Conservation (phyloP, 305 asterid genomes). For the Rubia peregrina region DNA sequence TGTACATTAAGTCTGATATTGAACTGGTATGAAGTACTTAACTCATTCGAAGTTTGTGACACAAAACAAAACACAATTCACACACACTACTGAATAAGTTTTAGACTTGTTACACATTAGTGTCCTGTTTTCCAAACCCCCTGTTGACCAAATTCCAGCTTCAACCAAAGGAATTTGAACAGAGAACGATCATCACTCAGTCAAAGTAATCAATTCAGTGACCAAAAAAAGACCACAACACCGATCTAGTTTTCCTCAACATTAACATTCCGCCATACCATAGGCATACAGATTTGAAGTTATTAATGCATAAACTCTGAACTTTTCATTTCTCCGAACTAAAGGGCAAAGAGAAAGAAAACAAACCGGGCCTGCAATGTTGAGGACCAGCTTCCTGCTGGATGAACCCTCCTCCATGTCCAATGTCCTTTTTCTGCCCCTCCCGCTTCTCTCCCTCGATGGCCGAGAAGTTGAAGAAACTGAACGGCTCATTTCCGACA, state of each 20-base stretch:
- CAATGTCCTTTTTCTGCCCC: background rate
- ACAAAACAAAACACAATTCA: background rate
- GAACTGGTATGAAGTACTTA: too few species aligned
- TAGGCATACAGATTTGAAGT: background rate
- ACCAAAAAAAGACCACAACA: background rate
- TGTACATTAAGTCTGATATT: background rate
- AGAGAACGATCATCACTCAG: background rate
- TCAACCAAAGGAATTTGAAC: background rate
- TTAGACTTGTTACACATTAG: background rate
- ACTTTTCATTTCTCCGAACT: too few species aligned
- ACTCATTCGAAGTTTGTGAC: background rate
- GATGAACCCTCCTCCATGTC: background rate
- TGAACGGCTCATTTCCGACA: background rate
- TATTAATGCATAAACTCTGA: background rate
- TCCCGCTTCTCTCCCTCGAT: background rate
- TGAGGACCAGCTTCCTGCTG: background rate
- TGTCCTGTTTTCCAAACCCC: background rate
- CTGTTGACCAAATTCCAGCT: background rate
- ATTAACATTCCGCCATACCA: background rate
- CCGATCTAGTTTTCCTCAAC: background rate
- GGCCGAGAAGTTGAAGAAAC: background rate
- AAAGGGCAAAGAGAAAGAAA: background rate
- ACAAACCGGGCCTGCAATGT: background rate
- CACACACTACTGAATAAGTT: background rate
- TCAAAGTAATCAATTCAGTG: background rate